These are phyloP conservation scores for Jamesozyma rosinii DNA, from an alignment of 805 yeast species.

Conservation along the genomic window DNA sequence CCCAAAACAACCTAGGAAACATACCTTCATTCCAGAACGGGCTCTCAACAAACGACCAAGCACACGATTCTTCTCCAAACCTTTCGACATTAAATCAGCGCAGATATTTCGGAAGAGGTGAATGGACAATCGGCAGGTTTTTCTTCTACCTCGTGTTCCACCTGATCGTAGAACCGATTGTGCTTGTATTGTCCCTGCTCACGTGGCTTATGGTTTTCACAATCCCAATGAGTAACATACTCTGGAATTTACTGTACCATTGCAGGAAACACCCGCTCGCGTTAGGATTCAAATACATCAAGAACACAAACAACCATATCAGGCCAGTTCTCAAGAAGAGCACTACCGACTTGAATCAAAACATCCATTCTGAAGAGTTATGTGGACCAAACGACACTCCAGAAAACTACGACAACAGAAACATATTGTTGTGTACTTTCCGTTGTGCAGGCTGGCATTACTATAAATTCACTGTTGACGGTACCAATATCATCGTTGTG, in stretches of 20 bases:
- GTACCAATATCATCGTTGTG: slow-evolving; percentile 87
- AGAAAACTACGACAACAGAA: slow-evolving; percentile 32
- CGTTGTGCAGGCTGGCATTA: slow-evolving; percentile 88
- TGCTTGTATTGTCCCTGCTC: slow-evolving; percentile 42
- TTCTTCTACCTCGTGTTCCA: slow-evolving; percentile 67
- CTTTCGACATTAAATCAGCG: slow-evolving; percentile 23
- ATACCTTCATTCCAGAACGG: neutral
- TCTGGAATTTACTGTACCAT: slow-evolving; percentile 60
- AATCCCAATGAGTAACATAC: slow-evolving; percentile 85
- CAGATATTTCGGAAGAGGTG: slow-evolving; percentile 82
- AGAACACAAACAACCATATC: slow-evolving; percentile 12
- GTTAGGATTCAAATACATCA: slow-evolving; percentile 59
- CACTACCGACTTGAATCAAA: slow-evolving; percentile 3
- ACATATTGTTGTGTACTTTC: slow-evolving; percentile 78
- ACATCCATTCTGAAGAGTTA: neutral
- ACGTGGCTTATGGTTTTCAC: slow-evolving; percentile 84
- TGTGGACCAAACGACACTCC: neutral
- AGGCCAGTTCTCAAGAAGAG: slow-evolving; percentile 5
- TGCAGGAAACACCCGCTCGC: slow-evolving; percentile 87
- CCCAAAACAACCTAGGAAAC: neutral
- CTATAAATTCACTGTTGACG: slow-evolving; percentile 92
- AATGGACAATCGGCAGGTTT: slow-evolving; percentile 80
- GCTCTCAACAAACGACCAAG: neutral
- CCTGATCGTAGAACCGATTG: slow-evolving; percentile 57
- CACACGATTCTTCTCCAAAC: neutral